Evolutionary conservation across 805 yeast genomes (phyloP), one percentile per base, ranked within the genome.

Genomic region (Saturnispora gosingensis): DNA sequence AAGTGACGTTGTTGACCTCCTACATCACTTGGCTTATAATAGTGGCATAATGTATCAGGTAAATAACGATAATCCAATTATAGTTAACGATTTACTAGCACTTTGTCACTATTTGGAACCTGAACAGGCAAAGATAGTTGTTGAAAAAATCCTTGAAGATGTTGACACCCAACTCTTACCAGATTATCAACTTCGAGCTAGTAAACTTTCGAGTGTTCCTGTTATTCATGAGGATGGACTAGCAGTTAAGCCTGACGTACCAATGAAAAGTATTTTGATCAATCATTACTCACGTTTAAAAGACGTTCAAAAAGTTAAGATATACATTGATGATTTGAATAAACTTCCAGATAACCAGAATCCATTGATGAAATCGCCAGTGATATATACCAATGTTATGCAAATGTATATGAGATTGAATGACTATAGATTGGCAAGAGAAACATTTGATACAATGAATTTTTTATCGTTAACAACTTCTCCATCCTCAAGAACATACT

Each of bases 361-460:
- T 46, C 58, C 58, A 28, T 45, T 56, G 48, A 52, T 43, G 24
- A 49, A 46, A 15, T 48, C 56, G 1, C 58, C 70, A 4, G 60
- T 64, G 4, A 68, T 82, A 1, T 81, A 80, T 56, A 74, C 83
- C 3, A 77, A 79, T 40, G 72, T 84, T 6, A 61, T 87, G 42
- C 81, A 82, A 54, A 72, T 86, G 24, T 79, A 84, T 59, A 79
- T 81, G 6, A 72, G 78, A 50, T 61, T 73, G 48, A 69, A 62
- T 52, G 76, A 77, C 50, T 78, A 73, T 54, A 64, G 71, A 16
- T 81, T 83, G 55, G 95, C 96, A 0, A 76, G 77, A 51, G 81
- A 81, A 44, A 71, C 86, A 2, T 93, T 93, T 67, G 88, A 84
- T 57, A 80, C 88, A 55, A 81, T 93, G 89, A 91, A 88, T 62